Evolutionary conservation across 306 rosid genomes (phyloP), one percentile per base, ranked within the genome.

Genomic region (Vigna mungo): DNA sequence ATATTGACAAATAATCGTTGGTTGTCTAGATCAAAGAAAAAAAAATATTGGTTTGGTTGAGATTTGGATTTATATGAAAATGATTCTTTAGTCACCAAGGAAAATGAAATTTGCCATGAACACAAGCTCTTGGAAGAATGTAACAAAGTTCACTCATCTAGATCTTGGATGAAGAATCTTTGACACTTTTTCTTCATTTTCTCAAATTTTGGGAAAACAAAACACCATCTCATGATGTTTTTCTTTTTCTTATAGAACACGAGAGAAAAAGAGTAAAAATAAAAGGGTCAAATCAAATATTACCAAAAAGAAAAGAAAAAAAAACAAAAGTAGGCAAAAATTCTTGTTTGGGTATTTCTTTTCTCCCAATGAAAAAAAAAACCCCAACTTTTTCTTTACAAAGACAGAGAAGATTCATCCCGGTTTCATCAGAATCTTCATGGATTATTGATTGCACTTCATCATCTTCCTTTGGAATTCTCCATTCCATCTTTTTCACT

Each of bases 341-440:
- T 62, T 85, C 71, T 69, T 62, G 23, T 82, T 71, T 75, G 78
- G 81, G 47, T 70, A 5, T 32, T 34, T 15, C 10, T 78, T 54
- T 72, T 32, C 61, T 62, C 53, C 61, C 69, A 18, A 11, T 17
- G 15, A 37, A 71, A 27, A 80, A 18, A 11, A 14, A 11, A 36
- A 71, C 77, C 80, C 68, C 80, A 72, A 13, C 25, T 49, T 41
- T 46, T 44, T 68, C 70, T 81, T 81, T 81, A 78, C 80, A 82
- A 23, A 56, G 43, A 54, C 21, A 68, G 51, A 25, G 48, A 84
- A 81, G 85, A 81, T 85, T 70, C 79, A 49, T 82, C 76, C 68
- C 36, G 65, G 76, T 27, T 30, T 73, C 13, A 71, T 75, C 85
- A 81, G 73, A 81, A 74, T 82, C 88, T 79, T 79, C 80, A 74